Conservation (phyloP, 352 stramenopile genomes). For the Phytophthora tentaculata region DNA sequence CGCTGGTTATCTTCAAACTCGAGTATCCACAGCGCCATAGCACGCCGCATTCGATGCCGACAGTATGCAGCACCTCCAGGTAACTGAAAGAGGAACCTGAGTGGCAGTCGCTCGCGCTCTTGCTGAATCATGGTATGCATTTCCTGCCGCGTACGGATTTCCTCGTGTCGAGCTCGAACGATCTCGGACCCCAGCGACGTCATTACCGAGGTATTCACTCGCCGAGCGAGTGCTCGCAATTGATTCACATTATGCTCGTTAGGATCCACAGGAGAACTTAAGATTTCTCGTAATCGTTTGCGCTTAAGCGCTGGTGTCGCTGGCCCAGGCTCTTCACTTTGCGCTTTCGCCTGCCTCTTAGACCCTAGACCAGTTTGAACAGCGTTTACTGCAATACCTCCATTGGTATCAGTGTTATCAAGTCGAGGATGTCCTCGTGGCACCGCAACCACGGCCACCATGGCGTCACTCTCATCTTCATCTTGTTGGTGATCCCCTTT, state of each 20-base stretch:
- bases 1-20: constrained; percentile 81
- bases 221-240: constrained; percentile 47
- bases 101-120: constrained; percentile 64
- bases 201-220: constrained; percentile 61
- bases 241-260: constrained; percentile 49
- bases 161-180: constrained; percentile 43
- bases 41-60: constrained; percentile 68
- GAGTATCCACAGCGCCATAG: constrained; percentile 73
- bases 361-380: constrained; percentile 5
- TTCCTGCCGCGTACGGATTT: constrained; percentile 44
- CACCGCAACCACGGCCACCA: constrained; percentile 12
- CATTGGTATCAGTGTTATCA: background rate
- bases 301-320: constrained; percentile 63
- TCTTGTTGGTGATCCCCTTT: constrained; percentile 22
- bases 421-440: constrained; percentile 2
- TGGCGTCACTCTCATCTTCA: constrained; percentile 35
- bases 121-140: constrained; percentile 61
- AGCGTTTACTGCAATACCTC: background rate
- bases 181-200: constrained; percentile 50
- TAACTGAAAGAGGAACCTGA: constrained; percentile 85
- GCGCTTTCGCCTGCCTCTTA: constrained; percentile 3
- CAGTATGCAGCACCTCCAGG: constrained; percentile 79
- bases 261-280: constrained; percentile 66
- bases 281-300: constrained; percentile 64
- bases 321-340: constrained; percentile 8